Evolutionary conservation across 2,329 filamentous ascomycete species (phyloP).

Genomic region (Alternaria sp.): DNA sequence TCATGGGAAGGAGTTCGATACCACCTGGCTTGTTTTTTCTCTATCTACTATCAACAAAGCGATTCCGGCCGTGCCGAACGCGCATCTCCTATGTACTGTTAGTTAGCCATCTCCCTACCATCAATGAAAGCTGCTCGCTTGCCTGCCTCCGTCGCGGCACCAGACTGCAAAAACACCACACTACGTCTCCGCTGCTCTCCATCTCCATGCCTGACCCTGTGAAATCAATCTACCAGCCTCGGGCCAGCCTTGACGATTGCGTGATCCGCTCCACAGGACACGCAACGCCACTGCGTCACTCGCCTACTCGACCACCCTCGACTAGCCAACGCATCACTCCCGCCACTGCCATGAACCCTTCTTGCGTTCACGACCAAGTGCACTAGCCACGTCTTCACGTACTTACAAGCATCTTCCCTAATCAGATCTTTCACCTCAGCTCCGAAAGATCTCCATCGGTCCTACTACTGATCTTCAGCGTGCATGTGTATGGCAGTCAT

Average conservation of each 20-base stretch:
- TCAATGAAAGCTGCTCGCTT: constrained; percentile 2
- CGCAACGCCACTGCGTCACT: background rate
- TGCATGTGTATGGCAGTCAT: background rate
- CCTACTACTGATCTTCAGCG: background rate
- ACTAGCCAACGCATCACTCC: background rate
- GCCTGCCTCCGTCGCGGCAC: background rate
- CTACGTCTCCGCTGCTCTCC: background rate
- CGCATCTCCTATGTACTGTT: background rate
- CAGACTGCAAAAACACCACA: background rate
- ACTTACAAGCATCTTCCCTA: background rate
- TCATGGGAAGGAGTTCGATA: constrained; percentile 5
- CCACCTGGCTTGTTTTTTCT: constrained; percentile 2
- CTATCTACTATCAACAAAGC: background rate
- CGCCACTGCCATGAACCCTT: background rate
- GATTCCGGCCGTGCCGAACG: background rate
- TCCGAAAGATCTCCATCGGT: background rate
- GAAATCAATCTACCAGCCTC: background rate
- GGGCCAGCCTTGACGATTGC: background rate
- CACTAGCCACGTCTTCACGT: background rate
- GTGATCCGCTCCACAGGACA: background rate
- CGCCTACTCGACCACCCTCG: background rate
- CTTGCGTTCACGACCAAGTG: background rate
- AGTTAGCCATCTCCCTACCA: background rate
- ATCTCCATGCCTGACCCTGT: background rate
- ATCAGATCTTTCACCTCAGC: background rate